phyloP scores from a whole-genome alignment of 352 stramenopile genomes.

The Globisporangium acanthophoron region DNA sequence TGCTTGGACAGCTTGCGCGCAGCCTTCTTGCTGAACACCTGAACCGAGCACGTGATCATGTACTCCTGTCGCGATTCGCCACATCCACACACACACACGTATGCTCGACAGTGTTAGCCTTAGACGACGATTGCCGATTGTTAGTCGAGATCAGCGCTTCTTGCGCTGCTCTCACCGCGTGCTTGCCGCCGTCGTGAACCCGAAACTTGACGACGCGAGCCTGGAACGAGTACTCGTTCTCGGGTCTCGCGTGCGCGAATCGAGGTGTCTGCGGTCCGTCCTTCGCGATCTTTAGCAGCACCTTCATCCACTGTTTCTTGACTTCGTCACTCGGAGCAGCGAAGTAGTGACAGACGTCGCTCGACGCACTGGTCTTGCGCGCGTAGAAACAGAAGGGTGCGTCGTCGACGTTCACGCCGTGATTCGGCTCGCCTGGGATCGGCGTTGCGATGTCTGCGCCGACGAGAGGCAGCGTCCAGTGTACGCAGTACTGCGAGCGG shows the following conservation, averaged over 20 bases:
- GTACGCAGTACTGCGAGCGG: slow-evolving; percentile 35
- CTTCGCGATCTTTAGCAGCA: slow-evolving; percentile 31
- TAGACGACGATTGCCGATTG: too few species aligned
- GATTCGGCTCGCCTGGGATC: slow-evolving; percentile 41
- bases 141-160: background rate
- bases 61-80: slow-evolving; percentile 34
- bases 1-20: slow-evolving; percentile 44
- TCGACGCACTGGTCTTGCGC: slow-evolving; percentile 23
- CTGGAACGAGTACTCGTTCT: slow-evolving; percentile 38
- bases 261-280: slow-evolving; percentile 38
- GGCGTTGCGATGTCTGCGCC: slow-evolving; percentile 54
- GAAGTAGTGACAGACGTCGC: slow-evolving; percentile 36
- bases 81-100: too few species aligned
- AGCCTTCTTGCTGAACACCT: slow-evolving; percentile 44
- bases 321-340: slow-evolving; percentile 27
- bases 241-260: slow-evolving; percentile 24
- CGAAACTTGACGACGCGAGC: slow-evolving; percentile 37
- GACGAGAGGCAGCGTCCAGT: slow-evolving; percentile 42
- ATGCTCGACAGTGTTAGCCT: too few species aligned
- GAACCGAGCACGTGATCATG: slow-evolving; percentile 52
- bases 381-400: slow-evolving; percentile 58
- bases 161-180: slow-evolving; percentile 28
- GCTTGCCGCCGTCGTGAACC: slow-evolving; percentile 32
- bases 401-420: slow-evolving; percentile 40
- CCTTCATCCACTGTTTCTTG: slow-evolving; percentile 56